Evolutionary conservation across 1,139 yeast species (phyloP), one percentile per base, ranked within the genome.

Genomic region (Geotrichum reessii): DNA sequence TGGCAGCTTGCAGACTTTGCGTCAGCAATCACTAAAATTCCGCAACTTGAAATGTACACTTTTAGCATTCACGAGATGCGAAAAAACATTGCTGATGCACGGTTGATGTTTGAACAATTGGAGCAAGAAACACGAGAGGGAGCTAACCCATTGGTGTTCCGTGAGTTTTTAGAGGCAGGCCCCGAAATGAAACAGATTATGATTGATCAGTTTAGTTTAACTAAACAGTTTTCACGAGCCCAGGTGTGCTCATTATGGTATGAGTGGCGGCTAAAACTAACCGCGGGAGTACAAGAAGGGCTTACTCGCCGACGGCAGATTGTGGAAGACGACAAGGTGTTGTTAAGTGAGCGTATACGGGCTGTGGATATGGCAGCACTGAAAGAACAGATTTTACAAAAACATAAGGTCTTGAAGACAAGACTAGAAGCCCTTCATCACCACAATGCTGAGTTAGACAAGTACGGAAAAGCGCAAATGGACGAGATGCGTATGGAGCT

Each of bases 181-280:
- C 71, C 73, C 3, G 72, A 70, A 42, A 79, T 75, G 8, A 76
- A 75, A 62, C 71, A 73, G 44, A 68, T 70, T 1, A 74, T 81
- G 75, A 77, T 75, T 57, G 71, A 78, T 14, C 78, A 78, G 58
- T 78, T 82, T 61, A 81, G 77, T 61, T 66, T 77, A 28, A 69
- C 82, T 56, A 81, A 81, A 66, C 82, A 80, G 55, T 77, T 69
- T 61, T 74, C 85, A 2, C 73, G 84, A 40, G 75, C 74, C 47
- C 79, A 79, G 65, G 81, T 86, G 2, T 77, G 74, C 59, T 76
- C 76, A 24, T 78, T 79, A 0, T 83, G 86, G 86, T 82, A 81
- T 64, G 78, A 74, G 47, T 83, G 87, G 87, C 70, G 86, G 62
- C 69, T 73, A n/a, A 79, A 79, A 61, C 69, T 82, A 48, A 70